Evolutionary conservation across 2,329 filamentous ascomycete species (phyloP).

Genomic region (Verticillium zaregamsianum): DNA sequence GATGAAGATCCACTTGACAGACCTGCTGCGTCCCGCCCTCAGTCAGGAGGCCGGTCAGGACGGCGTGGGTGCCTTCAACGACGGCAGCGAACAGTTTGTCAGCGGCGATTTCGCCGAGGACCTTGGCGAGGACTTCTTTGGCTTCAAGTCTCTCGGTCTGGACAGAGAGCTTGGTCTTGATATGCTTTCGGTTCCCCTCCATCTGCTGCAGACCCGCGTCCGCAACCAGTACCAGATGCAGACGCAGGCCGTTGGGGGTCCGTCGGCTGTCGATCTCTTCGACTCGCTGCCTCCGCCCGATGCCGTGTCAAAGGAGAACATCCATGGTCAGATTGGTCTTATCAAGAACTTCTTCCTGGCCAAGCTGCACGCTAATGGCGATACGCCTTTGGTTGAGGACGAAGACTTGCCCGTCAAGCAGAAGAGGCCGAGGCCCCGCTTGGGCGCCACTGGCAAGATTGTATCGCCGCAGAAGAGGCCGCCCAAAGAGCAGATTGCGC

Average conservation of each 20-base stretch:
- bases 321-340: conserved; percentile 78
- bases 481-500: conserved; percentile 74
- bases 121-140: conserved; percentile 97
- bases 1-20: conserved; percentile 89
- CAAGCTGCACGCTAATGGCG: conserved; percentile 79
- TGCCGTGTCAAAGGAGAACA: conserved; percentile 72
- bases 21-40: conserved; percentile 86
- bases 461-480: conserved; percentile 79
- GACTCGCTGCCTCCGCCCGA: conserved; percentile 66
- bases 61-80: conserved; percentile 87
- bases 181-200: conserved; percentile 84
- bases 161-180: conserved; percentile 87
- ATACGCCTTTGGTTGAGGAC: conserved; percentile 74
- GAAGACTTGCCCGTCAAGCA: conserved; percentile 94
- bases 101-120: conserved; percentile 97
- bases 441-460: conserved; percentile 76
- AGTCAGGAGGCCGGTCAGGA: conserved; percentile 70
- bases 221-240: conserved; percentile 81
- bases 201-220: conserved; percentile 88
- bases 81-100: conserved; percentile 95
- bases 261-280: conserved; percentile 55
- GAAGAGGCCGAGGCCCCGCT: conserved; percentile 64
- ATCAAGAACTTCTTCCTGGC: conserved; percentile 88
- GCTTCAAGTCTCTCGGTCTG: conserved; percentile 90
- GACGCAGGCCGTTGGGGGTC: conserved; percentile 55